Evolutionary conservation across 345 rosid species (phyloP).

Genomic region (Rubroshorea leprosula): DNA sequence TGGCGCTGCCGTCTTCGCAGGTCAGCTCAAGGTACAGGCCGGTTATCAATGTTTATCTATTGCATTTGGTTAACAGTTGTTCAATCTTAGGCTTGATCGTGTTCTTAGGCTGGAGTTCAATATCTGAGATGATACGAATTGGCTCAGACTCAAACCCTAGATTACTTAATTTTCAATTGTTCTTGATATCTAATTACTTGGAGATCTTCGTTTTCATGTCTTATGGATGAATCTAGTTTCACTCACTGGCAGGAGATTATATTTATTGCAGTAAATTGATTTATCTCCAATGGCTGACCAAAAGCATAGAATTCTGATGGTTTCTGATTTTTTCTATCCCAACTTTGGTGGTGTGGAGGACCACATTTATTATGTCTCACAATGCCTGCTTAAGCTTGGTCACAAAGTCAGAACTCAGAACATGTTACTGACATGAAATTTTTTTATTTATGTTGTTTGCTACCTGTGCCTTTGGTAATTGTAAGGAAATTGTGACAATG

Average conservation of each 20-base stretch:
- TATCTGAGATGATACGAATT: not conserved
- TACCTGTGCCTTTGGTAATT: not conserved
- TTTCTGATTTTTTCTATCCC: conserved; percentile 94
- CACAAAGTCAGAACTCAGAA: conserved; percentile 70
- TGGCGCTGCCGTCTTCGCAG: not conserved
- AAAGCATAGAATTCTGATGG: conserved; percentile 78
- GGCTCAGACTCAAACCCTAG: not conserved
- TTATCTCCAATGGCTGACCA: conserved; percentile 38
- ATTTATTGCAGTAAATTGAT: conserved; percentile 26
- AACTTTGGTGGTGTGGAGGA: conserved; percentile 95
- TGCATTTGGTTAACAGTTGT: not conserved
- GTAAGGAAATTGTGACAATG: not conserved
- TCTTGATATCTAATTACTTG: not conserved
- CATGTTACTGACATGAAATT: not conserved
- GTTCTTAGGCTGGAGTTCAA: not conserved
- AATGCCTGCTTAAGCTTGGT: conserved; percentile 83
- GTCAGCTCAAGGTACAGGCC: not conserved
- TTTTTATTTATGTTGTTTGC: conserved; percentile 5
- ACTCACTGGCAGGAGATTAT: not conserved
- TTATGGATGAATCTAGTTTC: not conserved
- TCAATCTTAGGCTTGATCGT: not conserved
- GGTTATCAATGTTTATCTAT: not conserved
- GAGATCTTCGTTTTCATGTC: not conserved
- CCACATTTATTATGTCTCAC: conserved; percentile 89
- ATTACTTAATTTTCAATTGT: not conserved